Evolutionary conservation across 257 asterid species (phyloP).

Genomic region (Solanum commersonii): DNA sequence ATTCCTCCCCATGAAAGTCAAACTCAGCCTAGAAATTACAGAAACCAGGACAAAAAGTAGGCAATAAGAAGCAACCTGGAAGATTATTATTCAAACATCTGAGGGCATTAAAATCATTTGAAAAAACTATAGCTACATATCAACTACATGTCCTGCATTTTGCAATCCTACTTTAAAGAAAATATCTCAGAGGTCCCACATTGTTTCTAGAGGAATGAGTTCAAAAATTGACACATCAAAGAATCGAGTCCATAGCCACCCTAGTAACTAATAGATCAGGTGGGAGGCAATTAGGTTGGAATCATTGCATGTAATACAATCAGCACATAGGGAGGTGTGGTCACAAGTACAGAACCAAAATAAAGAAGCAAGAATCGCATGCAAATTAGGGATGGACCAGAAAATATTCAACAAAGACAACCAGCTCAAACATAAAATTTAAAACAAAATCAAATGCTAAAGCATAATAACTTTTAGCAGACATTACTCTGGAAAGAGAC

Average conservation of each 20-base stretch:
- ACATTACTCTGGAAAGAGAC: background rate
- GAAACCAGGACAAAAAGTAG: background rate
- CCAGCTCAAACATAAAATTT: background rate
- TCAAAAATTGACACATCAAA: background rate
- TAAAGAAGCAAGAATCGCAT: background rate
- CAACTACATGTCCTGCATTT: background rate
- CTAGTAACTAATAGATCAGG: background rate
- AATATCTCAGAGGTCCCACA: background rate
- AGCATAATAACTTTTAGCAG: background rate
- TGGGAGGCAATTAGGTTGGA: background rate
- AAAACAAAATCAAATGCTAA: background rate
- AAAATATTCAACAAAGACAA: background rate
- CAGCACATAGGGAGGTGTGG: background rate
- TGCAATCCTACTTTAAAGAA: background rate
- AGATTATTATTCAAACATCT: background rate
- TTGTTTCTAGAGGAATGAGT: background rate
- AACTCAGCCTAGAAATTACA: constrained; percentile 60
- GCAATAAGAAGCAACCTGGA: background rate
- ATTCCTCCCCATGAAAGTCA: constrained; percentile 96
- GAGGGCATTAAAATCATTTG: background rate
- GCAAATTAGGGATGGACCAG: background rate
- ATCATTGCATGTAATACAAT: background rate
- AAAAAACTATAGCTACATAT: background rate
- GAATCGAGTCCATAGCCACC: background rate
- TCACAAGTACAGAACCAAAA: background rate